These are phyloP conservation scores for Cyberlindnera misumaiensis DNA, from an alignment of 805 yeast species.

Conservation along the genomic window DNA sequence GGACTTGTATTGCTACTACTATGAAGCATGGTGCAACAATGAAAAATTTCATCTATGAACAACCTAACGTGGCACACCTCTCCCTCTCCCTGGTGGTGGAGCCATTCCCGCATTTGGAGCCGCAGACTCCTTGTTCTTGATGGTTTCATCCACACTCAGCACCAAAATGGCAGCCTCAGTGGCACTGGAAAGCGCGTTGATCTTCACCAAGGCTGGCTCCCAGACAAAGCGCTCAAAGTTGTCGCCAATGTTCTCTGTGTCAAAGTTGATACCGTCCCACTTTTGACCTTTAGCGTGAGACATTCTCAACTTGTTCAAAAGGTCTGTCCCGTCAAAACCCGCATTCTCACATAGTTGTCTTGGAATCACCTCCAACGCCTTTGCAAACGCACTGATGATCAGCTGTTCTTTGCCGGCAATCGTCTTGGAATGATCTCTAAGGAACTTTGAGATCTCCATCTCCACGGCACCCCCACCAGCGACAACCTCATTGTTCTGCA, in stretches of 20 bases:
- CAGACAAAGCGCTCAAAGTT: slow-evolving; percentile 85
- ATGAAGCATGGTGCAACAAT: neutral
- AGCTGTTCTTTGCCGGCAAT: slow-evolving; percentile 96
- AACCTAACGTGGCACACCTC: slow-evolving; percentile 50
- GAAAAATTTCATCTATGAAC: neutral
- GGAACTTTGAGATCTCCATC: slow-evolving; percentile 87
- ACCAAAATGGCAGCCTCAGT: slow-evolving; percentile 94
- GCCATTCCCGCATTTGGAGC: slow-evolving; percentile 42
- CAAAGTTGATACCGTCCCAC: slow-evolving; percentile 92
- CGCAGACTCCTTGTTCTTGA: slow-evolving; percentile 61
- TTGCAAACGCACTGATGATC: slow-evolving; percentile 86
- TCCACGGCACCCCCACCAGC: slow-evolving; percentile 99
- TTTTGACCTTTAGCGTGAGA: slow-evolving; percentile 89
- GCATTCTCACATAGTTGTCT: slow-evolving; percentile 97
- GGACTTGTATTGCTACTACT: too few species aligned
- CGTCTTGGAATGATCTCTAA: slow-evolving; percentile 79
- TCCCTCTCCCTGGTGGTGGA: slow-evolving; percentile 56
- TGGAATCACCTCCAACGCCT: slow-evolving; percentile 92
- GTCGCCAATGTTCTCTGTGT: slow-evolving; percentile 72
- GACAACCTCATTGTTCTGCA: slow-evolving; percentile 78
- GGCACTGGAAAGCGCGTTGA: slow-evolving; percentile 91
- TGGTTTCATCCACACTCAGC: slow-evolving; percentile 93
- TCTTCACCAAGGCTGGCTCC: slow-evolving; percentile 96
- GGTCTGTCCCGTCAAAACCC: slow-evolving; percentile 97
- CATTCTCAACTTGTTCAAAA: slow-evolving; percentile 84